Evolutionary conservation across 176 grass and related monocot species (phyloP).

Genomic region (Lolium perenne): DNA sequence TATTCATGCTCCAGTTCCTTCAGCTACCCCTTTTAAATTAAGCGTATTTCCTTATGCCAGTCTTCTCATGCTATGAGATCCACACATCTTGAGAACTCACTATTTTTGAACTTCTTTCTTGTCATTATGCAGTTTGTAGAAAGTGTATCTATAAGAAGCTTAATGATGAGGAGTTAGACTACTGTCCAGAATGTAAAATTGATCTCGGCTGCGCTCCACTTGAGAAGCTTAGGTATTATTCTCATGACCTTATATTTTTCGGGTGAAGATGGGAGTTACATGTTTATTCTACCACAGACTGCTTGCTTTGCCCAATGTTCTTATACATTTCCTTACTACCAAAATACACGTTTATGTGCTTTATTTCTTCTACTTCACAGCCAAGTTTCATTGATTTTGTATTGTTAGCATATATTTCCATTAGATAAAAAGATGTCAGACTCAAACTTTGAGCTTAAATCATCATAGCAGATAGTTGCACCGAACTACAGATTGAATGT

Average conservation of each 20-base stretch:
- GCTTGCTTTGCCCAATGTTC: constrained; percentile 37
- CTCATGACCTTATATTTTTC: constrained; percentile 7
- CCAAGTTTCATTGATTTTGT: constrained; percentile 25
- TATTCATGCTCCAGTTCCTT: background rate
- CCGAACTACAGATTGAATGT: constrained; percentile 3
- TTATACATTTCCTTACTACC: constrained; percentile 31
- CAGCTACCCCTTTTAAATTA: background rate
- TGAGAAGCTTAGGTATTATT: constrained; percentile 85
- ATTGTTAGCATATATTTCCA: constrained; percentile 25
- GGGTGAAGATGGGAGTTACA: background rate
- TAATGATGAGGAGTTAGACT: constrained; percentile 66
- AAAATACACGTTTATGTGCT: constrained; percentile 25
- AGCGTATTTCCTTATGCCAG: background rate
- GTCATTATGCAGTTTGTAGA: constrained; percentile 75
- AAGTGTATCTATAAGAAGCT: constrained; percentile 87
- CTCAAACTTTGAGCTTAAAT: constrained; percentile 19
- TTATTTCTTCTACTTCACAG: constrained; percentile 29
- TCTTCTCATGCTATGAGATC: constrained; percentile 23
- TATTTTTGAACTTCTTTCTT: constrained; percentile 30
- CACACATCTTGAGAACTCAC: constrained; percentile 12
- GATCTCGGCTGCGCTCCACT: constrained; percentile 65
- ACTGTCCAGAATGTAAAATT: constrained; percentile 78
- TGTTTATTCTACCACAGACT: constrained; percentile 1
- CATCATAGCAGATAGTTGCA: constrained; percentile 6
- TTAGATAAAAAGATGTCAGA: constrained; percentile 31